Evolutionary conservation across 495 filamentous ascomycete species (phyloP).

Genomic region (Penicillium ucsense): DNA sequence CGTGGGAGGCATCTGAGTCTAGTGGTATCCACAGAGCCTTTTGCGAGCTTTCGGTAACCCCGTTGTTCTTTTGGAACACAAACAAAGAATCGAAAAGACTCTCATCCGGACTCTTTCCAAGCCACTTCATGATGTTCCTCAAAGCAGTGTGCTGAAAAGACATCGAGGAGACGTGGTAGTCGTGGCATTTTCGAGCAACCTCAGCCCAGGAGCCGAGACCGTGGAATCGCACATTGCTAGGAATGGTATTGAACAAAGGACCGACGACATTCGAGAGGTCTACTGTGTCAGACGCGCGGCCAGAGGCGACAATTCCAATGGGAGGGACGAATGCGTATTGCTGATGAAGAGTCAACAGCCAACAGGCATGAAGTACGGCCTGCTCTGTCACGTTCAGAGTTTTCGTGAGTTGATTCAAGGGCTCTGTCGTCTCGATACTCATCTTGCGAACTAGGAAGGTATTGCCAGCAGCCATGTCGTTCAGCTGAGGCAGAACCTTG

Average conservation of each 20-base stretch:
- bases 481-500: conserved; percentile 13
- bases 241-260: conserved; percentile 84
- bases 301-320: conserved; percentile 35
- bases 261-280: conserved; percentile 62
- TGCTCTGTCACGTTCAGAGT: conserved; percentile 33
- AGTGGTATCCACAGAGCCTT: conserved; percentile 45
- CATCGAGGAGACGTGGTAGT: conserved; percentile 31
- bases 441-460: conserved; percentile 10
- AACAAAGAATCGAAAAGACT: conserved; percentile 37
- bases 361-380: conserved; percentile 33
- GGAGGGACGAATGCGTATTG: conserved; percentile 23
- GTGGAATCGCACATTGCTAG: conserved; percentile 47
- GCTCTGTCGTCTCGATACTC: conserved; percentile 7
- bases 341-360: conserved; percentile 24
- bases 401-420: conserved; percentile 12
- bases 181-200: conserved; percentile 24
- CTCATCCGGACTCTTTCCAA: conserved; percentile 24
- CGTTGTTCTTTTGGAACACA: conserved; percentile 53
- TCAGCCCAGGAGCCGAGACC: conserved; percentile 25
- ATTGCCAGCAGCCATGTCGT: neutral
- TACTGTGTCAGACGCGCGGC: conserved; percentile 38
- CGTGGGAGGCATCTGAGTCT: conserved; percentile 43
- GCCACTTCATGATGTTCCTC: conserved; percentile 37
- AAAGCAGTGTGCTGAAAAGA: conserved; percentile 37
- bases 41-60: conserved; percentile 8